phyloP scores from a whole-genome alignment of 495 filamentous ascomycete species.

The Trichoderma asperelloides region DNA sequence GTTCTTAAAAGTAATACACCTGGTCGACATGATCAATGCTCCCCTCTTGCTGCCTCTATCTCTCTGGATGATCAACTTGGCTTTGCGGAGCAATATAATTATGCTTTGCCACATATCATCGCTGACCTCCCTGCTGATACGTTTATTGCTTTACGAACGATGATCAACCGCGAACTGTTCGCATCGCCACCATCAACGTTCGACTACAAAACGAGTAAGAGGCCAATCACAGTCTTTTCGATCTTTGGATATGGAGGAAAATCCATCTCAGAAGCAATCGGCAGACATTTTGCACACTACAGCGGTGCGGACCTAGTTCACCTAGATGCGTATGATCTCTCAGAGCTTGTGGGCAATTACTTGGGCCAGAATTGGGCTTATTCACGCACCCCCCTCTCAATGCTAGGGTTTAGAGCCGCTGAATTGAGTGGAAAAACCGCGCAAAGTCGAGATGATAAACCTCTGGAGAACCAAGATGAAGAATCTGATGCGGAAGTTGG shows the following conservation, averaged over 20 bases:
- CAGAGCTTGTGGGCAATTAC: conserved; percentile 66
- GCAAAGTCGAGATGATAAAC: background rate
- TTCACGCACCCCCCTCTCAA: conserved; percentile 36
- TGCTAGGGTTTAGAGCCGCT: conserved; percentile 56
- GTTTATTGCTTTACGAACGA: background rate
- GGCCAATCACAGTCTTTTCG: conserved; percentile 5
- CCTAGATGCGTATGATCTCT: conserved; percentile 71
- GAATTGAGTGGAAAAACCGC: conserved; percentile 30
- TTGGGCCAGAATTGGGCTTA: conserved; percentile 50
- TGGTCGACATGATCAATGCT: background rate
- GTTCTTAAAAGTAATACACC: background rate
- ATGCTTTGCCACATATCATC: background rate
- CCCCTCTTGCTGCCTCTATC: background rate
- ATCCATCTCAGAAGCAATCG: conserved; percentile 22
- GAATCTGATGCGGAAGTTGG: background rate
- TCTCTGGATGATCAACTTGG: background rate
- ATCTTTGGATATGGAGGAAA: background rate
- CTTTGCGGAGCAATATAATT: background rate
- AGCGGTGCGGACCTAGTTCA: conserved; percentile 67
- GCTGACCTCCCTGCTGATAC: conserved; percentile 7
- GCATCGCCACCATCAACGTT: background rate
- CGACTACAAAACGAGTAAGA: conserved; percentile 3
- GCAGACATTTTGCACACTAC: conserved; percentile 44
- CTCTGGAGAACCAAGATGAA: background rate
- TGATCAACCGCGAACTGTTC: background rate